Evolutionary conservation across 73 alveolate species (phyloP), one percentile per base, ranked within the genome.

Genomic region (Tetrahymena elliotti): DNA sequence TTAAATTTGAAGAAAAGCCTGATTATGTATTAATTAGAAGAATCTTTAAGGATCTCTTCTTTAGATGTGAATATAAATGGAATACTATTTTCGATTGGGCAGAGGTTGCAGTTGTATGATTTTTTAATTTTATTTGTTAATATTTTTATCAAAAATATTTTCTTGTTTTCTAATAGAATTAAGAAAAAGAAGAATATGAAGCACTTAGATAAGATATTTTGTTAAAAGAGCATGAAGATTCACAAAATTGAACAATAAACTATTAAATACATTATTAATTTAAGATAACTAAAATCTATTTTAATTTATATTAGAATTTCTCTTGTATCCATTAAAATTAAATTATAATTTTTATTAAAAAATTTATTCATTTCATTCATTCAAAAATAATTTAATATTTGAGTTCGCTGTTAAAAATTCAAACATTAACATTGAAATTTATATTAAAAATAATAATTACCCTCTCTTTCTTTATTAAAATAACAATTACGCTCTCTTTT

Each of bases 1-100:
- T 98, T 84, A 97, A 97, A 93, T 98, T 98, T 95, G 99, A 98
- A 93, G 99, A 98, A 93, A 98, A 96, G 47, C 99, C 99, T 3
- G 98, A 98, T 95, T 97, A 97, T 93, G 98, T 97, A 27, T 98
- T 96, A 94, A 95, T 98, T 22, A 98, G 98, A 96, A 97, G 97
- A 95, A 93, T 98, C 38, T 98, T 98, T 96, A 97, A 97, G 84
- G 98, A 96, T 93, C 97, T 96, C 31, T 94, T 96, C 95, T 35
- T 37, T 52, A 84, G 96, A 33, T 95, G 54, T 95, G 98, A 97
- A n/a, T 94, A 93, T 93, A 97, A 94, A 68, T 96, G 94, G 97
- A 97, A 96, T 94, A 93, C 82, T 39, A 88, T 96, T 38, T 96
- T 93, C 33, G 97, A 96, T 93, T 96, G 97, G 97, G 96, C 96